Base-by-base conservation (phyloP, 1,284 basidiomycete species). In the Sporisorium reilianum region DNA sequence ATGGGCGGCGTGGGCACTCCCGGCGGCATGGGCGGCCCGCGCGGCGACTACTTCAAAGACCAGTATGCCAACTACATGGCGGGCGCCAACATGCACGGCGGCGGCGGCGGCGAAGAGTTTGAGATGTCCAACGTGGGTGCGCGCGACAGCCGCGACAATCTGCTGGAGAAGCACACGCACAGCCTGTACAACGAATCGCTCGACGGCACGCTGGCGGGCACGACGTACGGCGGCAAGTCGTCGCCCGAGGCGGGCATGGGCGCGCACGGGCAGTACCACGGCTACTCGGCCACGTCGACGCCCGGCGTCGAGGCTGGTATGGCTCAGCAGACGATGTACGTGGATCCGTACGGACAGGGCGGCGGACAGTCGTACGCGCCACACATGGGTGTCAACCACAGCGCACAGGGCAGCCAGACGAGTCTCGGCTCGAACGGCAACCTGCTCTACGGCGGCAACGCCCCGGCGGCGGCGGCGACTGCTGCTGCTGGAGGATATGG, bases 61-160 rank as follows among this genome's bases (percentile, higher is more conserved):
- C 75, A 79, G 54, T 80, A 81, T 51, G 66, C 64, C 26, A 63
- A 66, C 49, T 82, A 82, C 45, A 72, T 81, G 50, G 80, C 78
- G 3, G 68, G 71, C 36, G 77, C 64, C 14, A 55, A 50, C 22
- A 41, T 45, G 54, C 57, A 58, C 26, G 57, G 64, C n/a, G 64
- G 49, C 38, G 79, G 55, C 26, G 57, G 64, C n/a, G 64, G 49
- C 38, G 79, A 82, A 25, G 78, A 76, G 32, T 78, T 76, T 34
- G 80, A 82, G 51, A 79, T 82, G 78, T 53, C 65, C 41, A 67
- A 73, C 32, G 68, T 78, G 4, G 42, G 52, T 18, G 69, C 68
- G 18, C 64, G 64, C 22, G 79, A 72, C 49, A 77, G 74, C 54
- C 75, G 78, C 18, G 80, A 79, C 57, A 82, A 82, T 42, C 49